phyloP scores from a whole-genome alignment of 352 stramenopile species.

The Aphanomyces euteiches region DNA sequence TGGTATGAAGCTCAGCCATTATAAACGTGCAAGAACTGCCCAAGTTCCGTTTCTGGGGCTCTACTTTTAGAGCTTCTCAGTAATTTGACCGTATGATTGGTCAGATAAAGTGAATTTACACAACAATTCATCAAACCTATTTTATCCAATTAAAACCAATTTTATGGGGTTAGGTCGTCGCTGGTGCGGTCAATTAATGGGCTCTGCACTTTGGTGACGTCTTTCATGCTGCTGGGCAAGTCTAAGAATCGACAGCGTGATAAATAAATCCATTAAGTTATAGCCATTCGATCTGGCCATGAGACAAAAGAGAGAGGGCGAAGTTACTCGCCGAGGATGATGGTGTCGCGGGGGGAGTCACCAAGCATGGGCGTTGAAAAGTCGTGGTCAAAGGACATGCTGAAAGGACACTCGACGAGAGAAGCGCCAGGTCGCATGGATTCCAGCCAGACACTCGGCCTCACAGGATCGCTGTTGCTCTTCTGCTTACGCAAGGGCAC shows the following conservation, averaged over 20 bases:
- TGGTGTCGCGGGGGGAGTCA: conserved; percentile 4
- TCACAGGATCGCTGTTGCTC: conserved; percentile 9
- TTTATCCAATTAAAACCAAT: no score
- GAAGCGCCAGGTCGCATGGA: not conserved
- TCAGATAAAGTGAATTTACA: no score
- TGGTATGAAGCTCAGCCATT: no score
- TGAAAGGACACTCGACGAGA: not conserved
- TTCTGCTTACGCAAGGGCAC: not conserved
- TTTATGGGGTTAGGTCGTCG: no score
- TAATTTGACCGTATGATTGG: no score
- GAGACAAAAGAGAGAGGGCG: not conserved
- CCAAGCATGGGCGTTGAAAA: conserved; percentile 8
- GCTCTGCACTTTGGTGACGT: no score
- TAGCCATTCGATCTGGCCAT: conserved; percentile 6
- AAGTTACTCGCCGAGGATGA: conserved; percentile 1
- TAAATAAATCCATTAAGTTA: conserved; percentile 13
- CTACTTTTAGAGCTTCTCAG: no score
- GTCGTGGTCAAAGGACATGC: conserved; percentile 1
- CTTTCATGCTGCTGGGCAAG: no score
- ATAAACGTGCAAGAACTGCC: no score
- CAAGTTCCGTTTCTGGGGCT: no score
- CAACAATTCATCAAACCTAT: no score
- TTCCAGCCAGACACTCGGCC: conserved; percentile 9
- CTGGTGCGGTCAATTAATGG: no score
- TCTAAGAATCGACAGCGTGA: not conserved